Percentiles rank a stretch among this genome's conserved stretches.
phyloP scores from a whole-genome alignment of 139 green algal genomes.

The Micromonas commoda region DNA sequence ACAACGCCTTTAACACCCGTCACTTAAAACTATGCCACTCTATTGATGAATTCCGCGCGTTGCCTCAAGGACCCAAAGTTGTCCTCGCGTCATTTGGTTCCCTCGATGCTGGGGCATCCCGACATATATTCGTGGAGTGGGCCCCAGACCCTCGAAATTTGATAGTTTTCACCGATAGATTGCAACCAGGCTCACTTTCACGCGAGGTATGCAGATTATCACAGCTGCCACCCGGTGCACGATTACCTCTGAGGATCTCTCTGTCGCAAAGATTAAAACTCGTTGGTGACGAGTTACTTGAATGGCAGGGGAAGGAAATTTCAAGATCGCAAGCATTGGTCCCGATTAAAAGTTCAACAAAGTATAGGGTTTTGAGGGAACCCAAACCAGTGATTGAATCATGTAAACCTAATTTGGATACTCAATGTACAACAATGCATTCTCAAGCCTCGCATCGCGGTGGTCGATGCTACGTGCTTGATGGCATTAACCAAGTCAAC shows the following conservation, averaged over 20 bases:
- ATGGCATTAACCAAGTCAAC: background rate
- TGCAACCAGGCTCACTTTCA: slow-evolving; percentile 31
- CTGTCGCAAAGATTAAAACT: slow-evolving; percentile 54
- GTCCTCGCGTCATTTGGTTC: slow-evolving; percentile 68
- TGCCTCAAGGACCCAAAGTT: slow-evolving; percentile 53
- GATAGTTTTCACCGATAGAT: slow-evolving; percentile 64
- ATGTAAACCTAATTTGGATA: no score
- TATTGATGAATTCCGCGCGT: slow-evolving; percentile 34
- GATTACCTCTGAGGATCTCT: slow-evolving; percentile 44
- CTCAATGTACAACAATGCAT: no score
- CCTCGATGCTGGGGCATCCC: slow-evolving; percentile 58
- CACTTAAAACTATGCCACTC: slow-evolving; percentile 38
- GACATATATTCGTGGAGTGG: slow-evolving; percentile 76
- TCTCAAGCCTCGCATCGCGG: background rate
- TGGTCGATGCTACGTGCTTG: background rate
- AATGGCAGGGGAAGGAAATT: slow-evolving; percentile 29
- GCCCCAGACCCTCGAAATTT: slow-evolving; percentile 58
- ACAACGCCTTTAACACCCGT: slow-evolving; percentile 46
- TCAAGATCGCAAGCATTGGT: background rate
- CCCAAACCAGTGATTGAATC: background rate
- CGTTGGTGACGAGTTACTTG: slow-evolving; percentile 71
- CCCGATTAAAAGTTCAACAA: background rate
- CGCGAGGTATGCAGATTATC: slow-evolving; percentile 9
- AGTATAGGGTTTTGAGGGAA: background rate
- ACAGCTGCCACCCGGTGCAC: background rate